Evolutionary conservation across 306 rosid genomes (phyloP).

Genomic region (Inga leiocalycina): DNA sequence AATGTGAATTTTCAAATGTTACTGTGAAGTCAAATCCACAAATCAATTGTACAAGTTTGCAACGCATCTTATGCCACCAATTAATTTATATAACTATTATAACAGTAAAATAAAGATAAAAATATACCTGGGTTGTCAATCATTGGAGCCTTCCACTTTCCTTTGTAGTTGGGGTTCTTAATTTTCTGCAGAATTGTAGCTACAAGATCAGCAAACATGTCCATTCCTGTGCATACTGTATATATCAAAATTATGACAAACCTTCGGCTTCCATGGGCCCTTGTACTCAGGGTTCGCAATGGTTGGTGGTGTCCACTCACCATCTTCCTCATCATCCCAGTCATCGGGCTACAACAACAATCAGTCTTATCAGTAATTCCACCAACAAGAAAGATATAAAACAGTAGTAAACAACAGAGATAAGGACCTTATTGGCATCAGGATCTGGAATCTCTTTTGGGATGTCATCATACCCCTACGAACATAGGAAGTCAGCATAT

Average conservation of each 20-base stretch:
- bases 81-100: background rate
- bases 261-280: slow-evolving; percentile 98
- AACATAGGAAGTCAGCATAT: slow-evolving; percentile 27
- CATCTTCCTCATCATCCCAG: slow-evolving; percentile 99
- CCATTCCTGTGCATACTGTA: background rate
- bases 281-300: slow-evolving; percentile 95
- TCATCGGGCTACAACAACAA: slow-evolving; percentile 81
- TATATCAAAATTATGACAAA: slow-evolving; percentile 36
- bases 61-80: background rate
- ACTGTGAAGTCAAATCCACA: background rate
- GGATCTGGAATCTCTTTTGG: slow-evolving; percentile 79
- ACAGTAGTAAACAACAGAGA: slow-evolving; percentile 13
- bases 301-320: slow-evolving; percentile 99
- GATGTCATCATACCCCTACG: slow-evolving; percentile 93
- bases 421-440: slow-evolving; percentile 89
- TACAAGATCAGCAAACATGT: slow-evolving; percentile 29
- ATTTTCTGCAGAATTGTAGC: slow-evolving; percentile 60
- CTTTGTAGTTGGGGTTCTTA: slow-evolving; percentile 90
- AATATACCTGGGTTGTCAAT: slow-evolving; percentile 93
- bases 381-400: slow-evolving; percentile 7
- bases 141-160: slow-evolving; percentile 97
- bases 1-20: slow-evolving; percentile 16
- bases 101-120: background rate
- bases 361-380: slow-evolving; percentile 27
- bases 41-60: background rate